phyloP scores from a whole-genome alignment of 2,329 filamentous ascomycete genomes.

The Bisporella sp. region DNA sequence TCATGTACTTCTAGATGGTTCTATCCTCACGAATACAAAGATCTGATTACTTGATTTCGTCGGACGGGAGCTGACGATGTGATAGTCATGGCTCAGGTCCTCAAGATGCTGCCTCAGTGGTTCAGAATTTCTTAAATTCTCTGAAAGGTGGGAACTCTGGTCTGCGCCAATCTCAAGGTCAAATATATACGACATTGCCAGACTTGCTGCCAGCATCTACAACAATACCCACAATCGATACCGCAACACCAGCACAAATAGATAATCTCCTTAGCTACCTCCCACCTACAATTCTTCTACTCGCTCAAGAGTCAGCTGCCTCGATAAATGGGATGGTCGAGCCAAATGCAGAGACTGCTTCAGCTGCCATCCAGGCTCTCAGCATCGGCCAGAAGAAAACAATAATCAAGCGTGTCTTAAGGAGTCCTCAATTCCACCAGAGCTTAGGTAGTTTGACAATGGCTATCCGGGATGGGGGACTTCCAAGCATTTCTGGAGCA shows the following conservation, averaged over 20 bases:
- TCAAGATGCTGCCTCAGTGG: slow-evolving; percentile 65
- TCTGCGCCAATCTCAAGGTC: slow-evolving; percentile 44
- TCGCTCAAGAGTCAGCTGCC: slow-evolving; percentile 62
- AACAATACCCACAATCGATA: slow-evolving; percentile 70
- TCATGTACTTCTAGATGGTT: slow-evolving; percentile 28
- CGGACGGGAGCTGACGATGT: slow-evolving; percentile 35
- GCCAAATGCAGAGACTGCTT: slow-evolving; percentile 59
- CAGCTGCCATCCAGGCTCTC: slow-evolving; percentile 68
- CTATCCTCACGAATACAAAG: slow-evolving; percentile 21
- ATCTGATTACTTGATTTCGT: slow-evolving; percentile 5
- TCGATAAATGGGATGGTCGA: slow-evolving; percentile 53
- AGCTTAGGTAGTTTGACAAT: slow-evolving; percentile 78
- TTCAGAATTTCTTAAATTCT: slow-evolving; percentile 85
- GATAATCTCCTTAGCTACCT: slow-evolving; percentile 72
- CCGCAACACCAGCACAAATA: slow-evolving; percentile 49
- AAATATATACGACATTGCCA: slow-evolving; percentile 73
- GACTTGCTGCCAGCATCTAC: slow-evolving; percentile 75
- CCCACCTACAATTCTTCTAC: slow-evolving; percentile 69
- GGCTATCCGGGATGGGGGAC: slow-evolving; percentile 80
- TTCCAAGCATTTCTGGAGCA: slow-evolving; percentile 85
- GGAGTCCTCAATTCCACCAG: slow-evolving; percentile 87
- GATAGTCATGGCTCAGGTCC: slow-evolving; percentile 51
- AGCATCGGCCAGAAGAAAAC: slow-evolving; percentile 70
- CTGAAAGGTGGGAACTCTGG: slow-evolving; percentile 47
- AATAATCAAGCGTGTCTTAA: slow-evolving; percentile 73